phyloP scores from a whole-genome alignment of 306 rosid species.

The Glycyrrhiza uralensis region DNA sequence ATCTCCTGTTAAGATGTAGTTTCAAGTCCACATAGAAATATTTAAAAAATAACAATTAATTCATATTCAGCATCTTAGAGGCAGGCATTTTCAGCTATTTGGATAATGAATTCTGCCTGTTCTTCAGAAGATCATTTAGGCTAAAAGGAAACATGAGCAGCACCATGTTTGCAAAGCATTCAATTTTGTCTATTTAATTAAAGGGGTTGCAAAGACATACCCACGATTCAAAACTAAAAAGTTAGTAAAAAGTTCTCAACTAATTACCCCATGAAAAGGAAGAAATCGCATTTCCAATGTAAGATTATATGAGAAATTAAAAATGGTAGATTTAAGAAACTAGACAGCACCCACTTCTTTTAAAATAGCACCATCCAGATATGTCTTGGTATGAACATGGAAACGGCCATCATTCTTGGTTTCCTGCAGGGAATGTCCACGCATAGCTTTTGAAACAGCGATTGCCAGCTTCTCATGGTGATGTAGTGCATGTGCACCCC shows the following conservation, averaged over 20 bases:
- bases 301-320: not conserved
- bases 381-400: slow-evolving; percentile 92
- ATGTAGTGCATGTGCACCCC: slow-evolving; percentile 81
- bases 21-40: slow-evolving; percentile 6
- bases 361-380: slow-evolving; percentile 90
- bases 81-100: slow-evolving; percentile 7
- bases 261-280: slow-evolving; percentile 20
- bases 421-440: slow-evolving; percentile 98
- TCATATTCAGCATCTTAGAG: slow-evolving; percentile 15
- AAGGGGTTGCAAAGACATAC: slow-evolving; percentile 9
- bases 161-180: not conserved
- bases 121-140: slow-evolving; percentile 6
- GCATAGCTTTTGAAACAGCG: slow-evolving; percentile 93
- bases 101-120: not conserved
- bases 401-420: slow-evolving; percentile 93
- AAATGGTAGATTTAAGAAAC: slow-evolving; percentile 26
- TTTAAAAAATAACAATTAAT: not conserved
- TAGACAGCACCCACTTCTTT: slow-evolving; percentile 64
- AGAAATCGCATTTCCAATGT: not conserved
- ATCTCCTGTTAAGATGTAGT: slow-evolving; percentile 65
- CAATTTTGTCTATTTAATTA: not conserved
- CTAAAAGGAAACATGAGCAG: not conserved
- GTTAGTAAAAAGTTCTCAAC: slow-evolving; percentile 7
- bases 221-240: slow-evolving; percentile 12
- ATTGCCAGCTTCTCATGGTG: slow-evolving; percentile 94